A percentile compares a stretch with the other conserved stretches of the same genome.
phyloP scores from a whole-genome alignment of 192 early-diverging fungal species.

The Coemansia sp. region DNA sequence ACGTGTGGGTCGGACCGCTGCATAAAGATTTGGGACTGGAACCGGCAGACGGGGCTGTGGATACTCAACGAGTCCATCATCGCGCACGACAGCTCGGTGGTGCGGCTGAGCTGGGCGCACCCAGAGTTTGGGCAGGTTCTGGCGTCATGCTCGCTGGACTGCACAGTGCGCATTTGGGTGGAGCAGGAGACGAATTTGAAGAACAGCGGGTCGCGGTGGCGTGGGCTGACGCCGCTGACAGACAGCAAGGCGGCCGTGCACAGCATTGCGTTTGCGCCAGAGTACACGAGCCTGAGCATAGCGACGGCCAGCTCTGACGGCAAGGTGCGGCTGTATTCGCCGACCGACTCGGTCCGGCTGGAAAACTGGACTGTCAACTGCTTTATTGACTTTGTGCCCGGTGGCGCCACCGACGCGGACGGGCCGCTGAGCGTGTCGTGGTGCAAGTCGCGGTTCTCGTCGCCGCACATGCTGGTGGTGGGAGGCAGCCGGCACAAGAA shows the following conservation, averaged over 20 bases:
- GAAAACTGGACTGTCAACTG: slow-evolving; percentile 74
- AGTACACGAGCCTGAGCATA: slow-evolving; percentile 73
- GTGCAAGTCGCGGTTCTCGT: slow-evolving; percentile 77
- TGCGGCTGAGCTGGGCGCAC: slow-evolving; percentile 90
- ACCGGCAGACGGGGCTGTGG: slow-evolving; percentile 68
- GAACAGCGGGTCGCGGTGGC: slow-evolving; percentile 70
- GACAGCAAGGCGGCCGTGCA: slow-evolving; percentile 75
- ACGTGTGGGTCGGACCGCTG: slow-evolving; percentile 91
- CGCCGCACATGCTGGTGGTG: slow-evolving; percentile 75
- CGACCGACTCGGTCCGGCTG: slow-evolving; percentile 72
- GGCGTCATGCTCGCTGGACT: slow-evolving; percentile 89
- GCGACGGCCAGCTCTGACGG: slow-evolving; percentile 82
- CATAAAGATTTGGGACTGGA: slow-evolving; percentile 92
- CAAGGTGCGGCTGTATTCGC: slow-evolving; percentile 82
- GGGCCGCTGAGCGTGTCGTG: slow-evolving; percentile 82
- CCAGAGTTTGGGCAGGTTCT: slow-evolving; percentile 94
- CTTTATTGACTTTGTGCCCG: slow-evolving; percentile 57
- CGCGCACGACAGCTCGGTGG: slow-evolving; percentile 78
- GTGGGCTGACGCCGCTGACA: slow-evolving; percentile 55
- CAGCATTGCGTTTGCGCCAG: slow-evolving; percentile 88
- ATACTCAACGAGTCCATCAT: slow-evolving; percentile 69
- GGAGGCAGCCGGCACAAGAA: slow-evolving; percentile 79
- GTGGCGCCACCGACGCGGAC: slow-evolving; percentile 67
- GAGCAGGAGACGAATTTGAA: slow-evolving; percentile 67
- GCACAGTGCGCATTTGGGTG: slow-evolving; percentile 89